Base-by-base conservation (phyloP, 2,329 filamentous ascomycete species). In the Graphiopsis chlorocephala region DNA sequence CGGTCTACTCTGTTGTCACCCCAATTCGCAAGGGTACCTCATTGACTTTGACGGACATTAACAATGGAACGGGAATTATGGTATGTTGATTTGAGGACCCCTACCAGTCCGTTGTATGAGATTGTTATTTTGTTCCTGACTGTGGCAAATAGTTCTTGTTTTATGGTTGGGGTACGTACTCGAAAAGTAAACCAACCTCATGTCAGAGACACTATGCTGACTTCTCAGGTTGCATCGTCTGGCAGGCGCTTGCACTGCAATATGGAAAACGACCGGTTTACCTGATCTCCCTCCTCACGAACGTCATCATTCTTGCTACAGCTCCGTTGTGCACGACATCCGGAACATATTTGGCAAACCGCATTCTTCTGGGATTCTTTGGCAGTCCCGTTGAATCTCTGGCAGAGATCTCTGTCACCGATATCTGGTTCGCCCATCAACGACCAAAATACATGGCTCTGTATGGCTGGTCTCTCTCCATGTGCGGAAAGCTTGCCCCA, bases 261-360 rank as follows among this genome's bases (percentile, higher is more conserved):
- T 84, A 82, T 66, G 84, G 84, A n/a, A 80, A 83, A 63, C 76
- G 83, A 5, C 76, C 78, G 1, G 78, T 81, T 1, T 85, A 84
- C 63, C 71, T 84, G 2, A 69, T 81, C 35, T 80, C 78, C 1
- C 76, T 77, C 2, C 67, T 79, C 3, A 77, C 76, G 17, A 77
- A 77, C 6, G 74, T 80, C 20, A 75, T 73, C 2, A 74, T 78
- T 1, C 78, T 70, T 56, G 71, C 85, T 1, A 83, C 81, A 78
- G 78, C 75, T 17, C 77, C 80, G 0, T 78, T 81, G 63, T 77
- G 78, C 4, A 78, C 75, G 29, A 78, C 75, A 15, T 78, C 80
- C 31, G 79, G 80, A 6, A 78, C 82, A 64, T 83, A 81, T 80
- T 78, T 80, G 25, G 80, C 79, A 6, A 79, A 79, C 65, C 79